phyloP scores from a whole-genome alignment of 1,139 yeast species.

The Blastobotrys capitulatus region DNA sequence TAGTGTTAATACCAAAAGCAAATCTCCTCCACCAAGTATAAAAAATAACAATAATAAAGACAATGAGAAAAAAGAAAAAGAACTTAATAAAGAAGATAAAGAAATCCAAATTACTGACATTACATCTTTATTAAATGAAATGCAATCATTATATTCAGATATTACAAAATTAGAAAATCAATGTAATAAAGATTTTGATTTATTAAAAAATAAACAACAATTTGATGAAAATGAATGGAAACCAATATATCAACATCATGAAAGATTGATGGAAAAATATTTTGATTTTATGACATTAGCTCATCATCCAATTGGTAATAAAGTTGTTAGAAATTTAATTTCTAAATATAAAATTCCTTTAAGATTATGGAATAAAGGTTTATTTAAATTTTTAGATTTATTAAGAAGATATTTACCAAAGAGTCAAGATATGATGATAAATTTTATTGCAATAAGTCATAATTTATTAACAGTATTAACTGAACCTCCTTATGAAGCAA shows the following conservation, averaged over 20 bases:
- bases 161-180: constrained; percentile 24
- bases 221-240: constrained; percentile 19
- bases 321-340: constrained; percentile 24
- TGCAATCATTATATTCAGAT: constrained; percentile 25
- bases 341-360: constrained; percentile 30
- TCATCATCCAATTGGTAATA: constrained; percentile 26
- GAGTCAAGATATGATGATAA: constrained; percentile 23
- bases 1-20: background rate
- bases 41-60: background rate
- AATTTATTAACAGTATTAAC: constrained; percentile 27
- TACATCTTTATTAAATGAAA: constrained; percentile 13
- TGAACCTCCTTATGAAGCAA: constrained; percentile 29
- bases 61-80: background rate
- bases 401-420: constrained; percentile 25
- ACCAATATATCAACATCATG: constrained; percentile 21
- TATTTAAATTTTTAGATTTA: constrained; percentile 28
- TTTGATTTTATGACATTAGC: constrained; percentile 29
- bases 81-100: background rate
- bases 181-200: constrained; percentile 16
- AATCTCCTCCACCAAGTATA: background rate
- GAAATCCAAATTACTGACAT: constrained; percentile 4
- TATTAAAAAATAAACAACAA: constrained; percentile 14
- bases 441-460: constrained; percentile 28
- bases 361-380: constrained; percentile 32
- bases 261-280: constrained; percentile 25